Conservation (phyloP, 2,329 filamentous ascomycete genomes). For the Truncatella angustata region DNA sequence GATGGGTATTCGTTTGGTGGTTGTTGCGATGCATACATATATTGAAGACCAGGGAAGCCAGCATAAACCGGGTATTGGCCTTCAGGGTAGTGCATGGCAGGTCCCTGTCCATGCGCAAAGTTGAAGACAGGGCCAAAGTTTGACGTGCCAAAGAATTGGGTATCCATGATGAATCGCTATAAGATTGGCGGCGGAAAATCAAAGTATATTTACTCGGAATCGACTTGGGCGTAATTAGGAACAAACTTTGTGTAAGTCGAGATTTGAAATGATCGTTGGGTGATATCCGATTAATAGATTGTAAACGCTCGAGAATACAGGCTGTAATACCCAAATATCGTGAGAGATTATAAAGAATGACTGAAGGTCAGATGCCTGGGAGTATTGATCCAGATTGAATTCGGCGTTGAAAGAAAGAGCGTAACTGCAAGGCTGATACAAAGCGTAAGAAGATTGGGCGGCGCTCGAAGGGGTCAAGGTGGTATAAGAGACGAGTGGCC, state of each 20-base stretch:
- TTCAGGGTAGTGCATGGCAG: constrained; percentile 23
- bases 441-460: constrained; percentile 16
- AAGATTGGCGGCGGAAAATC: neutral
- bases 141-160: constrained; percentile 24
- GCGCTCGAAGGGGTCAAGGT: constrained; percentile 20
- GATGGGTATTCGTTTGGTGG: constrained; percentile 21
- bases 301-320: neutral
- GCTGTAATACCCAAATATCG: neutral
- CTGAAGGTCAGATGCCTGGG: constrained; percentile 28
- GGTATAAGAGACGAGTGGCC: constrained; percentile 27
- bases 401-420: constrained; percentile 25
- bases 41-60: constrained; percentile 22
- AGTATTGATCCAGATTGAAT: constrained; percentile 17
- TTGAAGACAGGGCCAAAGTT: constrained; percentile 25
- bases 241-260: neutral
- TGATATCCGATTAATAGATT: neutral
- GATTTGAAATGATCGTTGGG: neutral
- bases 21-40: constrained; percentile 28
- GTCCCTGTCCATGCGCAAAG: constrained; percentile 21
- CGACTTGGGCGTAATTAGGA: neutral
- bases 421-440: constrained; percentile 22
- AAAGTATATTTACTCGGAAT: neutral
- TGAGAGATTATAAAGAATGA: constrained; percentile 27
- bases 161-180: constrained; percentile 24
- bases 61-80: constrained; percentile 23